Conservation (phyloP, 2,329 filamentous ascomycete genomes). For the Ascochyta viciae-villosae region DNA sequence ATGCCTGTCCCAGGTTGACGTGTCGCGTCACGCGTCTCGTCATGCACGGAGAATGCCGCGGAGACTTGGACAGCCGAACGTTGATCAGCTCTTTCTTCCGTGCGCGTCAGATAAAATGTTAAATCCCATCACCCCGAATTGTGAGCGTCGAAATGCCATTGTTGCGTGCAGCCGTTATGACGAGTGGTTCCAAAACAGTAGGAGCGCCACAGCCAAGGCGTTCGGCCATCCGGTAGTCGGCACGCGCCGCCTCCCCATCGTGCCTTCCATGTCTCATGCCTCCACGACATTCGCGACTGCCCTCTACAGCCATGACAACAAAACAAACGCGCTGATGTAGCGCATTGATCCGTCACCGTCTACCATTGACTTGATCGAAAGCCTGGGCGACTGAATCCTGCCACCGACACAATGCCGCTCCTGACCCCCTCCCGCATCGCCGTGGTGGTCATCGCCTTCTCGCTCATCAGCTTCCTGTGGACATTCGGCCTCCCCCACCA, state of each 20-base stretch:
- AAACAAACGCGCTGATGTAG: slow-evolving; percentile 9
- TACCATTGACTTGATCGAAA: neutral
- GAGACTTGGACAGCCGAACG: neutral
- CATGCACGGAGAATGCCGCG: neutral
- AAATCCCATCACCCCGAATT: neutral
- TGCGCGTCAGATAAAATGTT: neutral
- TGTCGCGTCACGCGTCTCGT: neutral
- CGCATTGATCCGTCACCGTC: neutral
- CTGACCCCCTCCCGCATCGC: slow-evolving; percentile 43
- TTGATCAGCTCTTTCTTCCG: neutral
- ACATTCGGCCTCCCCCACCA: slow-evolving; percentile 36
- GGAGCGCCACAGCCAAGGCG: slow-evolving; percentile 5
- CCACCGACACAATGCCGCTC: slow-evolving; percentile 35
- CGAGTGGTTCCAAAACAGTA: neutral
- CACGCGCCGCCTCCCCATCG: slow-evolving; percentile 6
- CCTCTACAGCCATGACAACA: neutral
- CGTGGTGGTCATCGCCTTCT: slow-evolving; percentile 33
- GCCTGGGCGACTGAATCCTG: slow-evolving; percentile 2
- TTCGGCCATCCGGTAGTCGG: slow-evolving; percentile 1
- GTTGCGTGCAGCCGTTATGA: neutral
- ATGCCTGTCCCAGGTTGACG: no score
- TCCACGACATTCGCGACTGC: slow-evolving; percentile 1
- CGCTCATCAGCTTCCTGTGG: slow-evolving; percentile 44
- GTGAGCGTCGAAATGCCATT: neutral
- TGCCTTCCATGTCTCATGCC: slow-evolving; percentile 1